Conservation (phyloP, 352 stramenopile genomes). For the Lagenidium giganteum region DNA sequence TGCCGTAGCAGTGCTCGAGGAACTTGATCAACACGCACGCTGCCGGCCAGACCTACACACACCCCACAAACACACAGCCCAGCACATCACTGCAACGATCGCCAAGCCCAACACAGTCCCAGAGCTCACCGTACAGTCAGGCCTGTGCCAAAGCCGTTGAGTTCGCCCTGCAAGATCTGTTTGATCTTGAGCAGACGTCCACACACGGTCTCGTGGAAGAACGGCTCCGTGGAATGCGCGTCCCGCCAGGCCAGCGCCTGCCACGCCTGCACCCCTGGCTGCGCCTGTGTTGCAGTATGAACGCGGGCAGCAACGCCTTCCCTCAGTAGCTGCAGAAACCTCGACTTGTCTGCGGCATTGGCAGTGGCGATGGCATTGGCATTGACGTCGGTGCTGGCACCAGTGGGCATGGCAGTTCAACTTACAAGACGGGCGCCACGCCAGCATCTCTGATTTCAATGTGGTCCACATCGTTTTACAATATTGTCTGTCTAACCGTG, state of each 20-base stretch:
- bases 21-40: constrained; percentile 79
- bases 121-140: constrained; percentile 33
- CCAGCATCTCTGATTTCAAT: too few relatives aligned
- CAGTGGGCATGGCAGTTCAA: too few relatives aligned
- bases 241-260: constrained; percentile 75
- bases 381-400: not conserved
- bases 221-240: constrained; percentile 56
- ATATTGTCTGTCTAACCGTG: too few relatives aligned
- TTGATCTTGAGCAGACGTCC: constrained; percentile 47
- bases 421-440: not conserved
- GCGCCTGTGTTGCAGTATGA: not conserved
- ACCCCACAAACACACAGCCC: not conserved
- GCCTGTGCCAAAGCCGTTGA: constrained; percentile 75
- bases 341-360: constrained; percentile 8
- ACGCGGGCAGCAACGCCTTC: constrained; percentile 25
- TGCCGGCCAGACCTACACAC: constrained; percentile 58
- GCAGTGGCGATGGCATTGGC: not conserved
- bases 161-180: constrained; percentile 73
- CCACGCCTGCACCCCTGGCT: constrained; percentile 25
- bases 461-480: too few relatives aligned
- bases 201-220: constrained; percentile 46
- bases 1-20: constrained; percentile 47
- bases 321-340: constrained; percentile 56
- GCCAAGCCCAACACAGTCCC: not conserved
- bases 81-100: not conserved